phyloP scores from a whole-genome alignment of 1,139 yeast genomes.

The Magnusiomyces fungicola region DNA sequence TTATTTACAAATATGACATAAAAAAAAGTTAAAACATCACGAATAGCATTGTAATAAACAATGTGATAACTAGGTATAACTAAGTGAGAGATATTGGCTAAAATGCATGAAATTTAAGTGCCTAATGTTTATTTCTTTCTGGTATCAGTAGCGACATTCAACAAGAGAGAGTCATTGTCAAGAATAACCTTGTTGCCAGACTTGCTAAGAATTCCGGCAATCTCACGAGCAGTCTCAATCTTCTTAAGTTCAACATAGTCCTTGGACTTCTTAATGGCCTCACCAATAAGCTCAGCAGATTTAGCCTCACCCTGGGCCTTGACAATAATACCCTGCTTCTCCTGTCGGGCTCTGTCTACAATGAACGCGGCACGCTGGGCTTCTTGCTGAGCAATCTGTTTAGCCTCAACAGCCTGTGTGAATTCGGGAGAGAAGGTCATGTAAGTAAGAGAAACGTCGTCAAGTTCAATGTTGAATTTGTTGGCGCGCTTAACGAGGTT shows the following conservation, averaged over 20 bases:
- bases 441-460: conserved; percentile 90
- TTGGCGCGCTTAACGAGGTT: conserved; percentile 86
- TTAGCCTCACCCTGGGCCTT: conserved; percentile 98
- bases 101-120: background rate
- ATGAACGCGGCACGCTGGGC: conserved; percentile 97
- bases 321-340: conserved; percentile 92
- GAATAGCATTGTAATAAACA: no score
- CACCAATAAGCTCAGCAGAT: conserved; percentile 97
- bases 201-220: conserved; percentile 73
- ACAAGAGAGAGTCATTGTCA: conserved; percentile 84
- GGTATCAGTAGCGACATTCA: conserved; percentile 72
- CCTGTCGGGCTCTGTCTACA: conserved; percentile 95
- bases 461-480: conserved; percentile 78
- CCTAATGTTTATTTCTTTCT: conserved; percentile 10
- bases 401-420: conserved; percentile 96
- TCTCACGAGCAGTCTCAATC: conserved; percentile 94
- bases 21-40: no score
- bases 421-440: conserved; percentile 98
- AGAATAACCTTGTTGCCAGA: conserved; percentile 89
- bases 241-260: conserved; percentile 96
- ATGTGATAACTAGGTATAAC: no score
- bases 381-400: conserved; percentile 98
- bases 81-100: no score
- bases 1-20: no score
- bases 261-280: conserved; percentile 90